Conservation (phyloP, 306 rosid species). For the Glycine latifolia region DNA sequence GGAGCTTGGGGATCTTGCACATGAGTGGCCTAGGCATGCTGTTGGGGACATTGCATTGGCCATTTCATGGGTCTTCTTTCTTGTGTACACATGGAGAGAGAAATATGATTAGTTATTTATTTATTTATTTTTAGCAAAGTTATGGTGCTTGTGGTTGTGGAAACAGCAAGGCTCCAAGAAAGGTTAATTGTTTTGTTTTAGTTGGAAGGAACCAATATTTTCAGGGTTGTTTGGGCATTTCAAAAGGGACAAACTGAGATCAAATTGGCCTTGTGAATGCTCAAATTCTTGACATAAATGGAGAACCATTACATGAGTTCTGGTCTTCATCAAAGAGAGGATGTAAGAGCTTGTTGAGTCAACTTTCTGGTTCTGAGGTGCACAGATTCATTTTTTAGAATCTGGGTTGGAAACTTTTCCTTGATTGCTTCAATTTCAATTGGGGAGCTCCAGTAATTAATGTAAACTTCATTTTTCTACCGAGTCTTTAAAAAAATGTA, state of each 20-base stretch:
- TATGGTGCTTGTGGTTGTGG: conserved; percentile 7
- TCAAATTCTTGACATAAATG: conserved; percentile 1
- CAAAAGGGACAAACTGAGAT: not conserved
- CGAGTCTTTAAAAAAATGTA: not conserved
- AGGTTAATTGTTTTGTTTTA: not conserved
- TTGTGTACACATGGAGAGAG: conserved; percentile 79
- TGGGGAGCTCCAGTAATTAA: not conserved
- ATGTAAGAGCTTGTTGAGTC: conserved; percentile 20
- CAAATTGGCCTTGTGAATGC: conserved; percentile 6
- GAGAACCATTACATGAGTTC: not conserved
- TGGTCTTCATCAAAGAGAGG: conserved; percentile 15
- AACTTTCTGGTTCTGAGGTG: not conserved
- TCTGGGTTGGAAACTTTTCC: conserved; percentile 1
- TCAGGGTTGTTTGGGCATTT: conserved; percentile 30
- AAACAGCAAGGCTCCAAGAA: not conserved
- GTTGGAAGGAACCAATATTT: not conserved
- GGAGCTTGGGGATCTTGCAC: conserved; percentile 69
- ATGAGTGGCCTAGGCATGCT: conserved; percentile 71
- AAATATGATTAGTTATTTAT: conserved; percentile 65
- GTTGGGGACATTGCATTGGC: conserved; percentile 78
- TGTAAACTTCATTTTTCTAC: not conserved
- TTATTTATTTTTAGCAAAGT: not conserved
- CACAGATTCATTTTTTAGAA: conserved; percentile 17
- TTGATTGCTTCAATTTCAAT: conserved; percentile 30
- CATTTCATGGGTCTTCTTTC: conserved; percentile 73